Conservation (phyloP, 2,329 filamentous ascomycete species). For the Incumbomyces delicatus region DNA sequence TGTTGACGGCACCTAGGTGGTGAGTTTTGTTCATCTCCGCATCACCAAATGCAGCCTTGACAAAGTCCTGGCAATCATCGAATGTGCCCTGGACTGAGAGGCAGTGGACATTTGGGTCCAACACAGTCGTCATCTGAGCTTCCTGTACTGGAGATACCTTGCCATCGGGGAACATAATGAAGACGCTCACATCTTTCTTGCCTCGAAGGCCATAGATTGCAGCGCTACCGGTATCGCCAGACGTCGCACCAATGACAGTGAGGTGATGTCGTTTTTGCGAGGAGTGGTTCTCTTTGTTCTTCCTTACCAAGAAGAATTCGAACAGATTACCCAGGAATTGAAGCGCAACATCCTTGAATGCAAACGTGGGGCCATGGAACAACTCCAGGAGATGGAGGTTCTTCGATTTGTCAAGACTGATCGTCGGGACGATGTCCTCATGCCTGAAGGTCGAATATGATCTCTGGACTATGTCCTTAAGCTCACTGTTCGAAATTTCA, state of each 20-base stretch:
- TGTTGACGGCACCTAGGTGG: slow-evolving; percentile 87
- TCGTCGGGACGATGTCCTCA: slow-evolving; percentile 65
- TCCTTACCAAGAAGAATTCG: slow-evolving; percentile 38
- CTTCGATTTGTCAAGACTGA: slow-evolving; percentile 59
- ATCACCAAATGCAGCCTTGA: slow-evolving; percentile 87
- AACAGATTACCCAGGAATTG: slow-evolving; percentile 93
- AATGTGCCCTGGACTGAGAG: slow-evolving; percentile 83
- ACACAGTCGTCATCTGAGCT: slow-evolving; percentile 90
- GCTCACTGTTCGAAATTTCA: slow-evolving; percentile 71
- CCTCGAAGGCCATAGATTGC: slow-evolving; percentile 91
- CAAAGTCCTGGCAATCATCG: slow-evolving; percentile 92
- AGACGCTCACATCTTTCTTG: slow-evolving; percentile 94
- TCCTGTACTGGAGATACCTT: slow-evolving; percentile 88
- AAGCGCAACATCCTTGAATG: slow-evolving; percentile 90
- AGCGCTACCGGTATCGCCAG: slow-evolving; percentile 79
- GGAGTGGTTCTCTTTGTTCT: slow-evolving; percentile 31
- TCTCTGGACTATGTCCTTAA: slow-evolving; percentile 71
- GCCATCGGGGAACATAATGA: slow-evolving; percentile 88
- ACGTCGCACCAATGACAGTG: slow-evolving; percentile 78
- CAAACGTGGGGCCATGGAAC: slow-evolving; percentile 90
- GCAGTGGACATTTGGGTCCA: slow-evolving; percentile 88
- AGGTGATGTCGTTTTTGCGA: slow-evolving; percentile 62
- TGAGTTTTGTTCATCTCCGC: slow-evolving; percentile 70
- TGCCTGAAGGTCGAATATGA: slow-evolving; percentile 86
- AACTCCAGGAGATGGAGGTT: slow-evolving; percentile 83